Conservation (phyloP, 2,329 filamentous ascomycete species). For the Scedosporium boydii region DNA sequence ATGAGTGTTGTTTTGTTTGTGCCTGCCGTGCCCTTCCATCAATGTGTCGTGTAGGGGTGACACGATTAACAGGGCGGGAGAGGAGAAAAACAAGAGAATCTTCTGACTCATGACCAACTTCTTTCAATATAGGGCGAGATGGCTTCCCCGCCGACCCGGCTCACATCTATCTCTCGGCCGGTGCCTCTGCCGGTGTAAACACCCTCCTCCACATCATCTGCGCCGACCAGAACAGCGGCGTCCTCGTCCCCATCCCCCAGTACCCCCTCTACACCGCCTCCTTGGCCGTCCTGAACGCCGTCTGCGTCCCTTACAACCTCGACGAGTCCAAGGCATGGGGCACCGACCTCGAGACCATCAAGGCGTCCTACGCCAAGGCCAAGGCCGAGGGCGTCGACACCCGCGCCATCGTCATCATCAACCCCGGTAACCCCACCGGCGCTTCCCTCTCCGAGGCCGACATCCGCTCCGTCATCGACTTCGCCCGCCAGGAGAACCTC, state of each 20-base stretch:
- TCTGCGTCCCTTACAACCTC: conserved; percentile 85
- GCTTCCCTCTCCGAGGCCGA: conserved; percentile 72
- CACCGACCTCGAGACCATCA: conserved; percentile 74
- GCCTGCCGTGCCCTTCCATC: too few relatives aligned
- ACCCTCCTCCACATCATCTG: conserved; percentile 87
- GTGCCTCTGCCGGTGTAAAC: conserved; percentile 90
- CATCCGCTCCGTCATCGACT: conserved; percentile 74
- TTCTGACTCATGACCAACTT: conserved; percentile 1
- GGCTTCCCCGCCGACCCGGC: conserved; percentile 73
- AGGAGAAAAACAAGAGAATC: too few relatives aligned
- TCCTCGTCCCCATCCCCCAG: conserved; percentile 92
- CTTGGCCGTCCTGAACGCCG: conserved; percentile 73
- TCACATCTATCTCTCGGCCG: conserved; percentile 82
- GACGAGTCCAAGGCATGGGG: conserved; percentile 83
- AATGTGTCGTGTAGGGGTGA: too few relatives aligned
- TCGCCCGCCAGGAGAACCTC: conserved; percentile 75
- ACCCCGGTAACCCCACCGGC: conserved; percentile 95
- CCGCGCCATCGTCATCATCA: conserved; percentile 91
- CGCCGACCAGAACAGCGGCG: conserved; percentile 63
- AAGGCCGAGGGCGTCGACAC: conserved; percentile 72
- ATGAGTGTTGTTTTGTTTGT: too few relatives aligned
- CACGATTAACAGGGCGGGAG: too few relatives aligned
- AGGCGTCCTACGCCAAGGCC: conserved; percentile 62
- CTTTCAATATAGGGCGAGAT: conserved; percentile 54
- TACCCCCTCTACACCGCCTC: conserved; percentile 97